Evolutionary conservation across 139 green algal genomes (phyloP), one percentile per base, ranked within the genome.

Genomic region (Chlamydomonas urium): DNA sequence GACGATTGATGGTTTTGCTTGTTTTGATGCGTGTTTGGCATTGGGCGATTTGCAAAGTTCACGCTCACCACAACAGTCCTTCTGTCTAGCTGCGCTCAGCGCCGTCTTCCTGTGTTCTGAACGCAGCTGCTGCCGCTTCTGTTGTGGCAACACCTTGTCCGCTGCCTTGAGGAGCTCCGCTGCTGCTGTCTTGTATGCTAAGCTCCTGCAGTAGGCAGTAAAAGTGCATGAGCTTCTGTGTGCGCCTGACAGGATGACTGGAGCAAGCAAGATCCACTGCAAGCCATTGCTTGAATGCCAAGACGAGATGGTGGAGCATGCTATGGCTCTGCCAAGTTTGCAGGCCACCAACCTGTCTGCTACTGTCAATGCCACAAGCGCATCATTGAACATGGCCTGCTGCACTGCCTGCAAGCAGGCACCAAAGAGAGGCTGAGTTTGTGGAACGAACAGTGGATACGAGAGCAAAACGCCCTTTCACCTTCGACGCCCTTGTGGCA

Each of bases 51-150:
- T n/a, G n/a, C n/a, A n/a, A n/a, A n/a, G n/a, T n/a, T n/a, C n/a
- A n/a, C n/a, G n/a, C n/a, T n/a, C n/a, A n/a, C n/a, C n/a, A n/a
- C n/a, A n/a, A n/a, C n/a, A n/a, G n/a, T n/a, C n/a, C n/a, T n/a
- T n/a, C n/a, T n/a, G n/a, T n/a, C n/a, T n/a, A n/a, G n/a, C n/a
- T n/a, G n/a, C n/a, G n/a, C n/a, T n/a, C n/a, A n/a, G n/a, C n/a
- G n/a, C n/a, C n/a, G n/a, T n/a, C n/a, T n/a, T n/a, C n/a, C n/a
- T n/a, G n/a, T n/a, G n/a, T n/a, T n/a, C n/a, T n/a, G n/a, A n/a
- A n/a, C n/a, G n/a, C n/a, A 37, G 6, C 8, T 38, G 62, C 0
- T 48, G 74, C 73, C 73, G 38, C 42, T 74, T 79, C 57, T 79
- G 65, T 32, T 79, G 71, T 1, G 73, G 73, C 33, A 79, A 36